Base-by-base conservation (phyloP, 2,329 filamentous ascomycete species). In the Didymella segeticola region DNA sequence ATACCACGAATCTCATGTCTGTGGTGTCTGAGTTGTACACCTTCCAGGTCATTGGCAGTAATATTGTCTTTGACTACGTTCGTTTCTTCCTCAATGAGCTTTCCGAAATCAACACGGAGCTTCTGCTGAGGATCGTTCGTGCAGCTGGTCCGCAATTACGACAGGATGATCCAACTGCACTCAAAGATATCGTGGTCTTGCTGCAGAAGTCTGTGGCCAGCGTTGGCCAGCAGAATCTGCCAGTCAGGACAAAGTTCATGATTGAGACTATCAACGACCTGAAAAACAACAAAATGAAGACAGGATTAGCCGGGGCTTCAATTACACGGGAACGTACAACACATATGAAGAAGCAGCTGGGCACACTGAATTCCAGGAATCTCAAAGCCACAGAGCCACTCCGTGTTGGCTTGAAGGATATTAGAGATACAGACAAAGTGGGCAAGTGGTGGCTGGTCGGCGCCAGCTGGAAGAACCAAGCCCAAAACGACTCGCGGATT, bases 381-480 rank as follows among this genome's bases (percentile, higher is more conserved):
- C 79, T 89, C 53, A 91, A 91, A 60, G 87, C 88, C 7, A 88
- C 85, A 3, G 90, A 96, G 56, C 91, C 95, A 4, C 82, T 99
- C 55, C 86, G 91, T 8, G 87, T 97, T 52, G 87, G 89, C 10
- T 81, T 97, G 4, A 81, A 83, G 30, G 95, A 99, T 67, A 90
- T 99, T 45, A 86, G 86, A 58, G 86, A 93, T 57, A 88, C 89
- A 0, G 89, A 93, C 33, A 93, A 89, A 70, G 90, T 88, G 70
- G 95, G 95, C 1, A 97, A 96, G 78, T 99, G 95, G 95, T 99
- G 95, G 95, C 85, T 98, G 17, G 90, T 98, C 5, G 95, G 95
- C 45, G 93, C 95, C n/a, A 96, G 92, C 74, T 97, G 93, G 85
- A 80, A 79, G 33, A 71, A 81, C 53, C 61, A 75, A 15, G 62